Evolutionary conservation across 1,284 basidiomycete species (phyloP).

Genomic region (Puccinia novopanici): DNA sequence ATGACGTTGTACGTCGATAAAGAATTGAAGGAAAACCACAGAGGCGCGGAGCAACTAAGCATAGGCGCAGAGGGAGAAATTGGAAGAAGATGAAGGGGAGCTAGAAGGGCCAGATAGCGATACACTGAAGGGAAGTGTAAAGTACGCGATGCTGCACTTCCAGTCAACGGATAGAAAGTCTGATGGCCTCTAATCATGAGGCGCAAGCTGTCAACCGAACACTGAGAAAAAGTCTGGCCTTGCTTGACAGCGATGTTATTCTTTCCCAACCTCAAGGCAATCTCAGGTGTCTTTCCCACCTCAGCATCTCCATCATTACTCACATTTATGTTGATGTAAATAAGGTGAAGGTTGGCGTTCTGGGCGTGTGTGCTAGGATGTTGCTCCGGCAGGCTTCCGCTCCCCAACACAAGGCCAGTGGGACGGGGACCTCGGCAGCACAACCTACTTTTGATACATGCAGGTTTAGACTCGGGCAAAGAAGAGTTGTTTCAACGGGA

Average conservation of each 20-base stretch:
- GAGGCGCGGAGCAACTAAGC: too few species aligned
- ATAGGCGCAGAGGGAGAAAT: not conserved
- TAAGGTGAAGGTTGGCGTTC: not conserved
- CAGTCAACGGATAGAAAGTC: not conserved
- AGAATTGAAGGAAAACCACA: too few species aligned
- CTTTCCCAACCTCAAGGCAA: not conserved
- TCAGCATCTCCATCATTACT: not conserved
- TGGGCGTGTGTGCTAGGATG: constrained; percentile 1
- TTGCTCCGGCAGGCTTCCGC: too few species aligned
- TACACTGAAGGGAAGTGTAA: too few species aligned
- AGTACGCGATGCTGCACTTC: not conserved
- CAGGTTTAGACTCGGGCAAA: not conserved
- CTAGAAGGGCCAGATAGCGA: not conserved
- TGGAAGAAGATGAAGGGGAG: not conserved
- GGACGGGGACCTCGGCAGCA: not conserved
- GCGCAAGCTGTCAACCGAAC: not conserved
- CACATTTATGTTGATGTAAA: not conserved
- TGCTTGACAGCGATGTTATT: not conserved
- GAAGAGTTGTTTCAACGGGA: not conserved
- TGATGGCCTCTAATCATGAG: not conserved
- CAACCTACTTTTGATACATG: not conserved
- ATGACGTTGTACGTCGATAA: too few species aligned
- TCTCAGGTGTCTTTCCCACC: not conserved
- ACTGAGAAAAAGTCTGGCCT: not conserved
- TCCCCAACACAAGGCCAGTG: not conserved